Evolutionary conservation across 2,329 filamentous ascomycete genomes (phyloP).

Genomic region (Aspergillus phoenicis): DNA sequence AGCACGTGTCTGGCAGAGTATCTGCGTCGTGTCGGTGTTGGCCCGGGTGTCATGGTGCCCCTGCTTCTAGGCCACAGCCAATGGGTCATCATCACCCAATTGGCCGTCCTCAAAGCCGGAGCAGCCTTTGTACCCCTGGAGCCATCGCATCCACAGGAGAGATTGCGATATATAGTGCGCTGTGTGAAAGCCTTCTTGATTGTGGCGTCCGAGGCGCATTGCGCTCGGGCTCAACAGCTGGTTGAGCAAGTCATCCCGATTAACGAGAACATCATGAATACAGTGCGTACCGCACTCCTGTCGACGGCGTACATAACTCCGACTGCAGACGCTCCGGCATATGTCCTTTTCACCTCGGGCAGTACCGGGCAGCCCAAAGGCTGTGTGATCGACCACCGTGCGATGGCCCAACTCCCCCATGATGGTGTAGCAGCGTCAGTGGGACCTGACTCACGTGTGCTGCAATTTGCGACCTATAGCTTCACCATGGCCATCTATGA

Average conservation of each 20-base stretch:
- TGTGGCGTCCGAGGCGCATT: conserved; percentile 5
- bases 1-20: background rate
- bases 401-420: background rate
- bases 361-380: conserved; percentile 17
- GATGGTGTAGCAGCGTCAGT: background rate
- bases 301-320: background rate
- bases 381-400: conserved; percentile 9
- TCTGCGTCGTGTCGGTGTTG: background rate
- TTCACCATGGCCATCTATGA: conserved; percentile 5
- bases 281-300: too few relatives aligned
- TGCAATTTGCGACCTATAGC: conserved; percentile 12
- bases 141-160: conserved; percentile 15
- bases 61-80: background rate
- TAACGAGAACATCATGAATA: too few relatives aligned
- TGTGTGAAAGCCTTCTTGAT: background rate
- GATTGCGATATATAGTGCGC: conserved; percentile 16
- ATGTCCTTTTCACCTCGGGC: conserved; percentile 18
- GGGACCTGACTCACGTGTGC: background rate
- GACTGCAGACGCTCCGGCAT: background rate
- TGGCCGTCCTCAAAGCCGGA: conserved; percentile 17
- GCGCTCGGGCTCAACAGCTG: background rate
- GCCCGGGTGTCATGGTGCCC: background rate
- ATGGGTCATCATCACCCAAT: background rate
- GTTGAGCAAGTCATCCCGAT: background rate
- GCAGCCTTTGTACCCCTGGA: conserved; percentile 18